Base-by-base conservation (phyloP, 108 stramenopile species). In the Stephanodiscus triporus region DNA sequence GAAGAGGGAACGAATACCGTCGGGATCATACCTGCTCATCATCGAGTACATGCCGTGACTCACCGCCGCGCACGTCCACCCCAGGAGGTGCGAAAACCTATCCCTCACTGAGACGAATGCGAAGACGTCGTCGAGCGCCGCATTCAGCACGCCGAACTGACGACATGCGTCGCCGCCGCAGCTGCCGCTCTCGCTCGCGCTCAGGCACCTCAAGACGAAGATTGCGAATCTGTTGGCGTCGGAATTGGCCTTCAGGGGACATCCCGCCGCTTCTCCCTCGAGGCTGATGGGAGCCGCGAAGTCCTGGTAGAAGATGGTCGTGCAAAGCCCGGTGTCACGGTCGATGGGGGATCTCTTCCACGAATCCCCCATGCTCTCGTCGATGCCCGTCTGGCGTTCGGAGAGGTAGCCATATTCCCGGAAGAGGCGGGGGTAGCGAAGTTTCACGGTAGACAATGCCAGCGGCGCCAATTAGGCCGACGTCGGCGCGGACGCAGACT, bases 361-460 rank as follows among this genome's bases (percentile, higher is more conserved):
- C 6, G 17, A 20, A 20, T 17, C 11, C 22, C 3, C 54, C 22
- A 24, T 2, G 1, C 3, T 3, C 24, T 55, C 54, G 16, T 7
- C n/a, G 19, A 2, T 49, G 2, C 48, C 48, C 23, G 3, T 23
- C 22, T 55, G 22, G 54, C 54, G 54, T 10, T 55, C 54, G 54
- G 20, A 7, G 2, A 55, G 54, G 54, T 1, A 23, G 54, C 11
- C 54, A 23, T 55, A 55, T 6, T 23, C 9, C 1, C 22, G 54
- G 54, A 55, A 55, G 54, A 55, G 54, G 22, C 54, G 54, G 22
- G 54, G 54, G 20, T 55, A 55, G 54, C 54, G 54, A 23, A 4
- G 19, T 24, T 55, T 19, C 1, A 24, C 24, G 54, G 54, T 55
- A 5, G 54, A 55, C 32, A 34, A 34, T 34, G 32, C 32, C 32